Percentiles rank a stretch among this genome's conserved stretches.
These are phyloP conservation scores for Phytophthora multivora DNA, from an alignment of 352 stramenopile genomes.

Conservation along the genomic window DNA sequence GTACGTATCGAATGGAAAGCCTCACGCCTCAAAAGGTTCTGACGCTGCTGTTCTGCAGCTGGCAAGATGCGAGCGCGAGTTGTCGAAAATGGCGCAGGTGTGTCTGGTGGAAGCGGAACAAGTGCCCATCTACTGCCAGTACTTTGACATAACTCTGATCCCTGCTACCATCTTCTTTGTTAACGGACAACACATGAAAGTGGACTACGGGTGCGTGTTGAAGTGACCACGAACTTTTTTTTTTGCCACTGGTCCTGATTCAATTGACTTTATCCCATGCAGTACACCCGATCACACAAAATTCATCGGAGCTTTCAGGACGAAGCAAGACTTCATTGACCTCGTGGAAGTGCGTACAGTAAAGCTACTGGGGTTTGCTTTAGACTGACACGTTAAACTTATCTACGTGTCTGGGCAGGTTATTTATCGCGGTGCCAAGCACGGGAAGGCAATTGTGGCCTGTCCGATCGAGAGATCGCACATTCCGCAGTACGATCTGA, in stretches of 20 bases:
- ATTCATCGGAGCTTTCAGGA: constrained; percentile 84
- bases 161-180: constrained; percentile 89
- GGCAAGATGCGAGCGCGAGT: constrained; percentile 71
- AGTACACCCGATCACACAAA: constrained; percentile 89
- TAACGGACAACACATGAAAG: constrained; percentile 90
- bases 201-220: constrained; percentile 80
- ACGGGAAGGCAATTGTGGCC: constrained; percentile 81
- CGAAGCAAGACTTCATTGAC: constrained; percentile 84
- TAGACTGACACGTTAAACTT: not conserved
- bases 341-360: constrained; percentile 70
- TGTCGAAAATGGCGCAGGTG: constrained; percentile 81
- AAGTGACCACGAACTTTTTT: not conserved
- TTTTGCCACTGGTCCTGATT: not conserved
- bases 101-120: constrained; percentile 75
- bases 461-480: constrained; percentile 79
- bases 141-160: constrained; percentile 90
- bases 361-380: not conserved
- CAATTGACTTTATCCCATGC: not conserved
- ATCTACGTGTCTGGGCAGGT: constrained; percentile 43
- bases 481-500: constrained; percentile 82
- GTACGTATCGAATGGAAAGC: constrained; percentile 35
- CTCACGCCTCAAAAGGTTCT: not conserved
- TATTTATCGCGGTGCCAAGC: constrained; percentile 80
- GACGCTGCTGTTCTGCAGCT: constrained; percentile 45
- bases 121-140: constrained; percentile 84